phyloP scores from a whole-genome alignment of 768 basidiomycete species.

The Auriscalpium vulgare region DNA sequence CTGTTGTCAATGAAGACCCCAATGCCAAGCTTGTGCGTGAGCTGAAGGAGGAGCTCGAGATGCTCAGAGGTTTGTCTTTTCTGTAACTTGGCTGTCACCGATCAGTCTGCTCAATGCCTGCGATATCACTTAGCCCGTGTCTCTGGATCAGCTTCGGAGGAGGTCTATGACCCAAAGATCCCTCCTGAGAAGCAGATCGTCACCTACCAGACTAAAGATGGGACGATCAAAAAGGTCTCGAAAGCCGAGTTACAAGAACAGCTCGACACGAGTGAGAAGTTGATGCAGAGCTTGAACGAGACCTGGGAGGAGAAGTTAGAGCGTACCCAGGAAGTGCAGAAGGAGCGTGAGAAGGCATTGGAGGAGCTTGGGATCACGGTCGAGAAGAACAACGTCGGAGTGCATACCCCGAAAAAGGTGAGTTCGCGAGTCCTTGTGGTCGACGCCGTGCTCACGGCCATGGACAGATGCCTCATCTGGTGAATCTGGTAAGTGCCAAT shows the following conservation, averaged over 20 bases:
- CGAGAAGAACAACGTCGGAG: slow-evolving; percentile 93
- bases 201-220: slow-evolving; percentile 88
- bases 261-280: slow-evolving; percentile 89
- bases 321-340: slow-evolving; percentile 90
- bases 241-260: slow-evolving; percentile 98
- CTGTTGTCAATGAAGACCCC: slow-evolving; percentile 98
- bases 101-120: background rate
- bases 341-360: slow-evolving; percentile 93
- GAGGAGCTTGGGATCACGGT: slow-evolving; percentile 98
- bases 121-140: slow-evolving; percentile 52
- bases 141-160: slow-evolving; percentile 57
- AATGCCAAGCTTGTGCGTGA: slow-evolving; percentile 98
- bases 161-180: slow-evolving; percentile 77
- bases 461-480: slow-evolving; percentile 81
- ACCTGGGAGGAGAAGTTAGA: slow-evolving; percentile 95
- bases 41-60: slow-evolving; percentile 95
- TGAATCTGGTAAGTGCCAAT: slow-evolving; percentile 67
- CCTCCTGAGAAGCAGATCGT: slow-evolving; percentile 95
- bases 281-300: slow-evolving; percentile 89
- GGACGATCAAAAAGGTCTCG: slow-evolving; percentile 89
- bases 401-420: slow-evolving; percentile 95
- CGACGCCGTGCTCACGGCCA: background rate
- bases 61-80: slow-evolving; percentile 61
- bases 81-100: slow-evolving; percentile 11
- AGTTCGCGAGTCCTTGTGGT: slow-evolving; percentile 1